A percentile compares a stretch with the other conserved stretches of the same genome.
These are phyloP conservation scores for Astragalus membranaceus DNA, from an alignment of 306 rosid species.

Conservation along the genomic window DNA sequence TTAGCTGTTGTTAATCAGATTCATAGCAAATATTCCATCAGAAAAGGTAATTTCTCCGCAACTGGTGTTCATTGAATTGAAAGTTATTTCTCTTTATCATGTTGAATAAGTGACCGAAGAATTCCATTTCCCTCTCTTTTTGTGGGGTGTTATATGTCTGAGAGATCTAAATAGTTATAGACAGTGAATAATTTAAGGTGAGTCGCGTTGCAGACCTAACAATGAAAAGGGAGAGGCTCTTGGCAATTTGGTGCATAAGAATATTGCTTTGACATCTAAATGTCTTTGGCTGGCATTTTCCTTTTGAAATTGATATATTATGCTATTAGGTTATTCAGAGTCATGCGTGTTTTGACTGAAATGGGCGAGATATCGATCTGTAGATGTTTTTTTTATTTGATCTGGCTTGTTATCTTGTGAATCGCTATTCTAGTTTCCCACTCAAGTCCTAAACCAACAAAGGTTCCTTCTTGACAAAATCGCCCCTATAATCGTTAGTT, in stretches of 20 bases:
- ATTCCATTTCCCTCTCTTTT: neutral
- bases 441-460: too few relatives aligned
- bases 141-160: neutral
- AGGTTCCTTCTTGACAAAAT: too few relatives aligned
- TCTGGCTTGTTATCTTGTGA: too few relatives aligned
- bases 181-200: neutral
- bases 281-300: neutral
- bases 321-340: neutral
- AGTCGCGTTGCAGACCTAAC: neutral
- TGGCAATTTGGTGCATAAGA: neutral
- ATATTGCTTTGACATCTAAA: neutral
- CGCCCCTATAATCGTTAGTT: too few relatives aligned
- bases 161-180: neutral
- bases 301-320: neutral
- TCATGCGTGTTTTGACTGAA: too few relatives aligned
- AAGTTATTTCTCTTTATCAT: neutral
- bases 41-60: constrained; percentile 47
- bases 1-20: constrained; percentile 63
- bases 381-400: too few relatives aligned
- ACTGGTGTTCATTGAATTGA: neutral
- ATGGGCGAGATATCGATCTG: too few relatives aligned
- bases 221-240: neutral
- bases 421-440: too few relatives aligned
- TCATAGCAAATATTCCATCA: constrained; percentile 49
- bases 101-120: neutral